Evolutionary conservation across 78 protist species (phyloP), one percentile per base, ranked within the genome.

Genomic region (Dictyostelium citrinum): DNA sequence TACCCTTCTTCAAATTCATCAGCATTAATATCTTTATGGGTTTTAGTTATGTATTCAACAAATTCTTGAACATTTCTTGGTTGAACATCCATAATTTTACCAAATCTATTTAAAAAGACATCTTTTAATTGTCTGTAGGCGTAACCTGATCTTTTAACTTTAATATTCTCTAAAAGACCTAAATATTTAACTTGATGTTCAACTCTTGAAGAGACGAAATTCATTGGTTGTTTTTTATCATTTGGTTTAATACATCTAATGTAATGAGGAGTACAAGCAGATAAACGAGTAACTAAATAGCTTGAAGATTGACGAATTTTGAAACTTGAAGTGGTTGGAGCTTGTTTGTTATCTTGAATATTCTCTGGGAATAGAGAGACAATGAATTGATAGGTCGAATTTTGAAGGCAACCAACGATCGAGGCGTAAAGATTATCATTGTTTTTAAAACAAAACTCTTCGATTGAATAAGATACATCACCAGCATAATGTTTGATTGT

Each of bases 201-300:
- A 20, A 86, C 96, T 11, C 86, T 88, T 17, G 84, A 92, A 0
- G 81, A 46, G 29, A 82, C 95, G 49, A 97, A 90, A 22, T 6
- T 24, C 82, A 84, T 51, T 33, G 86, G 90, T 45, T 45, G 71
- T 85, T 96, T 85, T 16, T 9, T 17, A 14, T 91, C 96, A 84
- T 98, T 98, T 16, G 99, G 97, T 88, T 97, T 97, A 94, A 98
- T 96, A 86, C 99, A 98, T 11, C 99, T 98, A 71, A 98, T 77
- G 79, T 98, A 98, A 92, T 95, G 97, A 1, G 98, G 99, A 3
- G 83, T 46, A 80, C 98, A 93, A 24, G 58, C 6, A 11, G 72
- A 31, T 12, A 97, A 81, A 35, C 61, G 82, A 61, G 71, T 64
- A 5, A 97, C 95, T 33, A 97, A 31, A 12, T 77, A 90, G 51